phyloP scores from a whole-genome alignment of 495 filamentous ascomycete genomes.

The Jackrogersella minutella region DNA sequence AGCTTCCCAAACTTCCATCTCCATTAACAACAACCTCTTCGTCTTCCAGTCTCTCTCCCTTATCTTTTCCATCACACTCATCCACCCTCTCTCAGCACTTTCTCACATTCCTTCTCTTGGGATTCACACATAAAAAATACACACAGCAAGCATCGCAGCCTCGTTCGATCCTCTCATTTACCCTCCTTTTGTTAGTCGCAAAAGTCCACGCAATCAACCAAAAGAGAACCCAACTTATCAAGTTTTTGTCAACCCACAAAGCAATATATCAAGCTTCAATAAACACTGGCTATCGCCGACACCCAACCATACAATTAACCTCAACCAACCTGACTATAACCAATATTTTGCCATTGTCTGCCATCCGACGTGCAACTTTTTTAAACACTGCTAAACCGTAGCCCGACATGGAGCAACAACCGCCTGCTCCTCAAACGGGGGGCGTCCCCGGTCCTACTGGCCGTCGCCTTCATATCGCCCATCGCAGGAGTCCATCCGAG shows the following conservation, averaged over 20 bases:
- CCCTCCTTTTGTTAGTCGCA: slow-evolving; percentile 52
- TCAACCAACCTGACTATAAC: slow-evolving; percentile 22
- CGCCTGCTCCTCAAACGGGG: slow-evolving; percentile 60
- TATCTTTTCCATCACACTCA: slow-evolving; percentile 41
- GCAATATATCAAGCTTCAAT: slow-evolving; percentile 20
- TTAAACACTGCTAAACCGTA: slow-evolving; percentile 29
- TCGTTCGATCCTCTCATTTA: slow-evolving; percentile 58
- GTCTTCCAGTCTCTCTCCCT: slow-evolving; percentile 48
- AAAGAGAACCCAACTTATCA: slow-evolving; percentile 31
- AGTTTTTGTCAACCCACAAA: slow-evolving; percentile 28
- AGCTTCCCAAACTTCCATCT: slow-evolving; percentile 41
- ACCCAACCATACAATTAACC: slow-evolving; percentile 25
- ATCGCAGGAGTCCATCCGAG: slow-evolving; percentile 96
- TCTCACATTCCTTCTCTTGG: slow-evolving; percentile 46
- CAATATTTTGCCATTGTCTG: slow-evolving; percentile 39
- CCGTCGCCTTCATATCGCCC: slow-evolving; percentile 95
- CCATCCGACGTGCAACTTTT: slow-evolving; percentile 60
- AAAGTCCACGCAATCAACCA: slow-evolving; percentile 46
- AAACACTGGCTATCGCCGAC: slow-evolving; percentile 34
- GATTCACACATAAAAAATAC: slow-evolving; percentile 24
- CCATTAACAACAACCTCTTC: slow-evolving; percentile 35
- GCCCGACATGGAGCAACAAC: slow-evolving; percentile 81
- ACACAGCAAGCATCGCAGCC: slow-evolving; percentile 36
- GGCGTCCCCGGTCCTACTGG: slow-evolving; percentile 83
- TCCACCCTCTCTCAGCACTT: slow-evolving; percentile 42